Percentiles rank a stretch among this genome's conserved stretches.
phyloP scores from a whole-genome alignment of 208 protist genomes.

The Leishmania mexicana region DNA sequence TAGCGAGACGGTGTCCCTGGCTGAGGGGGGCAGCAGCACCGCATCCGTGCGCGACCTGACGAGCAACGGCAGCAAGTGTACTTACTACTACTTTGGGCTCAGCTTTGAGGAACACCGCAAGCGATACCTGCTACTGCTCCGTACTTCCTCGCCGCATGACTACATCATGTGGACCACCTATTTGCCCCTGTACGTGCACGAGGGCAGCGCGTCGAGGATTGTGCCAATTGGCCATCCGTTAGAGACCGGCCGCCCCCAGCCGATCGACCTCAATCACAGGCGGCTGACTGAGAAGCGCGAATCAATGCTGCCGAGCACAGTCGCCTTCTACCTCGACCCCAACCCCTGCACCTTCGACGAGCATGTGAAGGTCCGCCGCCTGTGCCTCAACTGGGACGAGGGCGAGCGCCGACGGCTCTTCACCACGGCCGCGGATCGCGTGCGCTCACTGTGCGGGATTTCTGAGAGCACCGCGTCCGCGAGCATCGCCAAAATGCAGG shows the following conservation, averaged over 20 bases:
- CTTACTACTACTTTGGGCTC: slow-evolving; percentile 63
- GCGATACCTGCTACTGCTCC: slow-evolving; percentile 59
- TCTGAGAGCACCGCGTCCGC: slow-evolving; percentile 14
- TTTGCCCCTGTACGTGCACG: slow-evolving; percentile 52
- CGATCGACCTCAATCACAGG: slow-evolving; percentile 32
- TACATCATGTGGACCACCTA: slow-evolving; percentile 52
- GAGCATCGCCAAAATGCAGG: slow-evolving; percentile 21
- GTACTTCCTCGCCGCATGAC: slow-evolving; percentile 32
- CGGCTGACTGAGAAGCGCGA: slow-evolving; percentile 32
- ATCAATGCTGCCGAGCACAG: slow-evolving; percentile 26
- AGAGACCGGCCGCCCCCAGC: slow-evolving; percentile 25
- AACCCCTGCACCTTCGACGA: slow-evolving; percentile 34
- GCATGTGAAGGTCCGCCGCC: slow-evolving; percentile 30
- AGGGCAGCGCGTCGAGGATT: slow-evolving; percentile 40
- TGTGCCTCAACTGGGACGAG: slow-evolving; percentile 55
- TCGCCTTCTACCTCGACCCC: slow-evolving; percentile 29
- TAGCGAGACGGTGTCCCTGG: slow-evolving; percentile 18
- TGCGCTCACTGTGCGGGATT: slow-evolving; percentile 13
- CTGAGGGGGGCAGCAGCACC: slow-evolving; percentile 6
- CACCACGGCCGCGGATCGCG: background rate
- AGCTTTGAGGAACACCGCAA: slow-evolving; percentile 49
- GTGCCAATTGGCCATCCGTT: slow-evolving; percentile 58
- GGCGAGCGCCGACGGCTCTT: slow-evolving; percentile 48
- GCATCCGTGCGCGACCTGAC: background rate
- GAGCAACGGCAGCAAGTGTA: slow-evolving; percentile 2